These are phyloP conservation scores for Durusdinium trenchii DNA, from an alignment of 73 alveolate species.

Conservation along the genomic window DNA sequence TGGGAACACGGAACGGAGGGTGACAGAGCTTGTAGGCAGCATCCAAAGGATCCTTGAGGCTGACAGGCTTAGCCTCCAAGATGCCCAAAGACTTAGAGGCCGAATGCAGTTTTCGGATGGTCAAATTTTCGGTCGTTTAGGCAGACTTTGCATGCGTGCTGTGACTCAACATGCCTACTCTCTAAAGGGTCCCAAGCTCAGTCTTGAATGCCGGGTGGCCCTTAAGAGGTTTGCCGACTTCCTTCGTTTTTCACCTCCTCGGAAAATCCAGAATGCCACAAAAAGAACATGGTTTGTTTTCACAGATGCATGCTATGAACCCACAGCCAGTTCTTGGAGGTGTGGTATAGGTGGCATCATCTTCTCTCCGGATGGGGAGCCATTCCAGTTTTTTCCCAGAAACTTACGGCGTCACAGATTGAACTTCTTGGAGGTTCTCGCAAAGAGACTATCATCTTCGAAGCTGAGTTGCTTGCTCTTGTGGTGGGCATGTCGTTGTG, in stretches of 20 bases:
- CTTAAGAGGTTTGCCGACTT: neutral
- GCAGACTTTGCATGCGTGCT: neutral
- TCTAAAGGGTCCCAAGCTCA: neutral
- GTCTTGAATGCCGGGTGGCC: neutral
- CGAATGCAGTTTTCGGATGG: neutral
- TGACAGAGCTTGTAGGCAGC: no score
- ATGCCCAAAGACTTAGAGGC: neutral
- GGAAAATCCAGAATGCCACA: neutral
- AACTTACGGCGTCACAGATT: neutral
- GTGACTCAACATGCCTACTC: neutral
- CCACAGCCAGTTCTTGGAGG: neutral
- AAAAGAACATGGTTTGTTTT: neutral
- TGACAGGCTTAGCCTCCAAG: neutral
- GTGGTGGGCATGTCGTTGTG: no score
- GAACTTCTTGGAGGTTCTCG: neutral
- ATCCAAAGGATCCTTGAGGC: no score
- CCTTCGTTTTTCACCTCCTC: neutral
- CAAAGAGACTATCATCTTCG: neutral
- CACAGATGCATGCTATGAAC: neutral
- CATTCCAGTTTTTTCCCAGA: neutral
- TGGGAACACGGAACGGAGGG: no score
- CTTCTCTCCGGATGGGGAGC: neutral
- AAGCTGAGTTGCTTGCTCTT: neutral
- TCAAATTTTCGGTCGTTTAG: neutral
- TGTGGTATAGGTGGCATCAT: neutral